Percentiles rank a stretch among this genome's conserved stretches.
Conservation (phyloP, 352 stramenopile species). For the Phytophthora sansomeana region DNA sequence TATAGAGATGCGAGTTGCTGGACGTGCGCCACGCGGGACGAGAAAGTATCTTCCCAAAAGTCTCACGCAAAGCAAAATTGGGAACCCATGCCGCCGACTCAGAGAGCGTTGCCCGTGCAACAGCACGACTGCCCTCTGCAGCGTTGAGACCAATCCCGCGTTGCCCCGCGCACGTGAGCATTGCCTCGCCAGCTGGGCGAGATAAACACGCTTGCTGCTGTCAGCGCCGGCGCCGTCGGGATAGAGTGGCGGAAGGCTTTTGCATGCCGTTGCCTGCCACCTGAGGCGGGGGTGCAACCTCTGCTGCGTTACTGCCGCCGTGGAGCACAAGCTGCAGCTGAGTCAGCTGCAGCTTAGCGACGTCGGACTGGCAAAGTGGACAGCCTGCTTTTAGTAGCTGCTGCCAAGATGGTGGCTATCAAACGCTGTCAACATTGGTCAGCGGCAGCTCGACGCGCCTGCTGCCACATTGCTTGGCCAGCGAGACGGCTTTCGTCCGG, state of each 20-base stretch:
- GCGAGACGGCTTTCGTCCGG: too few relatives aligned
- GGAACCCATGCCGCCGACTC: too few relatives aligned
- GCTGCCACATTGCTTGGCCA: background rate
- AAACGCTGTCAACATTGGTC: conserved; percentile 4
- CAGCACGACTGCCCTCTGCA: conserved; percentile 25
- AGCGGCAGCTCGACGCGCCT: conserved; percentile 1
- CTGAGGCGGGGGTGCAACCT: conserved; percentile 26
- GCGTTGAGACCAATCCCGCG: conserved; percentile 13
- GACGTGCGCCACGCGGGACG: too few relatives aligned
- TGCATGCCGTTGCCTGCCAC: conserved; percentile 7
- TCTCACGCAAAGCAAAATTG: too few relatives aligned
- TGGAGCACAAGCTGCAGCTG: conserved; percentile 12
- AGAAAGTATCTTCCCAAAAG: too few relatives aligned
- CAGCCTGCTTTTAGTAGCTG: conserved; percentile 29
- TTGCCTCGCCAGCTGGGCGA: background rate
- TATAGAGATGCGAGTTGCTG: too few relatives aligned
- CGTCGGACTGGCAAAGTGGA: conserved; percentile 23
- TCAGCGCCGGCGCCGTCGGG: background rate
- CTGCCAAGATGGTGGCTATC: background rate
- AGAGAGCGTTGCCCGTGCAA: conserved; percentile 12
- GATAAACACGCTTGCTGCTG: conserved; percentile 24
- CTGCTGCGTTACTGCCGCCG: conserved; percentile 19
- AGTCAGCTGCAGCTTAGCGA: conserved; percentile 5
- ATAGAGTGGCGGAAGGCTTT: background rate
- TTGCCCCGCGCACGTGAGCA: conserved; percentile 10